Evolutionary conservation across 169 alveolate species (phyloP).

Genomic region (Plasmodium yoelii): DNA sequence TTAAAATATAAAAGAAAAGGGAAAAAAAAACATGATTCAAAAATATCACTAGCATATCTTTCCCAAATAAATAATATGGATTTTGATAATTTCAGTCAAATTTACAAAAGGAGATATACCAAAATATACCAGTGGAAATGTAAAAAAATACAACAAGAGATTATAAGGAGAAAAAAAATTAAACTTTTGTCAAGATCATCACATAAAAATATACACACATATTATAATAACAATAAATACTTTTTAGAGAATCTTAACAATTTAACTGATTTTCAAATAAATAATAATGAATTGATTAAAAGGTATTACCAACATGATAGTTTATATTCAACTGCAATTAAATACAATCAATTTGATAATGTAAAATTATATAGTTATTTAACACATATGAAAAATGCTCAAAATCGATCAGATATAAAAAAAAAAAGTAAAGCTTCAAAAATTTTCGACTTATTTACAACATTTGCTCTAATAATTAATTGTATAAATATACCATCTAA

Average conservation of each 20-base stretch:
- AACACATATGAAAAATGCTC: slow-evolving; percentile 41
- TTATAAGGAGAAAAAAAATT: slow-evolving; percentile 29
- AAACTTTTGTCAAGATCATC: slow-evolving; percentile 25
- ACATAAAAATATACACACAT: slow-evolving; percentile 28
- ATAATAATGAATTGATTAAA: slow-evolving; percentile 2
- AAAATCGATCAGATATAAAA: slow-evolving; percentile 42
- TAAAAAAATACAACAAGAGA: slow-evolving; percentile 26
- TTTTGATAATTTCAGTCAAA: slow-evolving; percentile 32
- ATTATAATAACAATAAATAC: slow-evolving; percentile 37
- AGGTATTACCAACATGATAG: background rate
- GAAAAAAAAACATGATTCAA: slow-evolving; percentile 4
- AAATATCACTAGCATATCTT: background rate
- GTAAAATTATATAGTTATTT: slow-evolving; percentile 42
- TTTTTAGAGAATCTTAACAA: background rate
- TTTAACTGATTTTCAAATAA: background rate
- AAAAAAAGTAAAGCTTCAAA: slow-evolving; percentile 70
- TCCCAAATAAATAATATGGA: slow-evolving; percentile 14
- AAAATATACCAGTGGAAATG: slow-evolving; percentile 40
- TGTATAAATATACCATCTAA: slow-evolving; percentile 70
- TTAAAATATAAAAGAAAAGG: slow-evolving; percentile 7
- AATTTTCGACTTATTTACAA: slow-evolving; percentile 58
- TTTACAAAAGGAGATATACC: slow-evolving; percentile 29
- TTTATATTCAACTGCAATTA: slow-evolving; percentile 9
- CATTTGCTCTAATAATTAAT: slow-evolving; percentile 70
- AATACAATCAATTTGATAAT: slow-evolving; percentile 20